A percentile compares a stretch with the other conserved stretches of the same genome.
Conservation (phyloP, 2,329 filamentous ascomycete genomes). For the Colletotrichum liriopes region DNA sequence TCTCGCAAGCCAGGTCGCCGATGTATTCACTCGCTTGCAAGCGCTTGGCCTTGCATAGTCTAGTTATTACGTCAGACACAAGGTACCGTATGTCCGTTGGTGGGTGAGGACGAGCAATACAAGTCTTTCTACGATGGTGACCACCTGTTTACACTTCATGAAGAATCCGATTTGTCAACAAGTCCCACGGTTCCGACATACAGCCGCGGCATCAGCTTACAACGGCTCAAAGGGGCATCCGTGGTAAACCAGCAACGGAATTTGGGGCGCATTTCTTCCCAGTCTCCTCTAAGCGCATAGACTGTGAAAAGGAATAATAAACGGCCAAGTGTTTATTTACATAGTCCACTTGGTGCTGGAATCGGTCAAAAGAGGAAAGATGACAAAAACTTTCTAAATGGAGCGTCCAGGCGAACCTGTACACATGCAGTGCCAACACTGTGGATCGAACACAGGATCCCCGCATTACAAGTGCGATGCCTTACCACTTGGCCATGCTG, state of each 20-base stretch:
- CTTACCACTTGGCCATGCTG: conserved; percentile 54
- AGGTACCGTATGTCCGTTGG: too few relatives aligned
- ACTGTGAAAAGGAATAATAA: not conserved
- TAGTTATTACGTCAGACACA: too few relatives aligned
- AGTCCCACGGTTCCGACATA: not conserved
- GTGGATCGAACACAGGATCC: conserved; percentile 54
- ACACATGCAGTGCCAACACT: conserved; percentile 47
- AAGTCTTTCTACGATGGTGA: not conserved
- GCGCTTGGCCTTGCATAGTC: too few relatives aligned
- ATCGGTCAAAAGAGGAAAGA: too few relatives aligned
- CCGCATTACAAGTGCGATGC: conserved; percentile 55
- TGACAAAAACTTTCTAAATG: not conserved
- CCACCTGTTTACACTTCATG: not conserved
- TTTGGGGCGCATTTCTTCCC: too few relatives aligned
- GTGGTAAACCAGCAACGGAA: not conserved
- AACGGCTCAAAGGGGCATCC: not conserved
- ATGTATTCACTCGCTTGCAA: too few relatives aligned
- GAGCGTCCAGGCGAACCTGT: fast-evolving
- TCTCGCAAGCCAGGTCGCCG: too few relatives aligned
- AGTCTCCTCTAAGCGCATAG: not conserved
- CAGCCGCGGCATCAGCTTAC: not conserved
- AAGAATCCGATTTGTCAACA: not conserved
- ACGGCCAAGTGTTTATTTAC: not conserved
- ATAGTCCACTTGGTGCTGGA: too few relatives aligned
- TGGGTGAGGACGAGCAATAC: too few relatives aligned